A percentile compares a stretch with the other conserved stretches of the same genome.
phyloP scores from a whole-genome alignment of 75 land plant species.

The Cupressus sempervirens region DNA sequence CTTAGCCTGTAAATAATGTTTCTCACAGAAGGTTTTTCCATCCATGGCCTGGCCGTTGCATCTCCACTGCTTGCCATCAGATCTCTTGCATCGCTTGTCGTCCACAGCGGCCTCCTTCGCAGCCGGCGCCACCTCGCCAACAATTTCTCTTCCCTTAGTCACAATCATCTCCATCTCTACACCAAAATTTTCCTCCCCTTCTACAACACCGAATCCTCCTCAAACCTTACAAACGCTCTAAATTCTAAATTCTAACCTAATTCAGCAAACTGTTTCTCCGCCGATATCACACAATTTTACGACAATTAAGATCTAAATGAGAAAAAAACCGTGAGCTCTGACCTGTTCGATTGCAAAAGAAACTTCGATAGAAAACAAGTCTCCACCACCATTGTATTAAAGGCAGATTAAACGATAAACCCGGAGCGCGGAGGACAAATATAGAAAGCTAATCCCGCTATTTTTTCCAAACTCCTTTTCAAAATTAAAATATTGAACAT shows the following conservation, averaged over 20 bases:
- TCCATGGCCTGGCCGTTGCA: constrained; percentile 1
- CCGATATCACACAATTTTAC: background rate
- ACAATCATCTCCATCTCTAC: background rate
- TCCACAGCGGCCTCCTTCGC: background rate
- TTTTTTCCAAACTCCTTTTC: background rate
- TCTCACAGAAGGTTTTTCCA: constrained; percentile 11
- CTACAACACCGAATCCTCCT: background rate
- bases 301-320: background rate
- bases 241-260: background rate
- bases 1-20: constrained; percentile 13
- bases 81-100: background rate
- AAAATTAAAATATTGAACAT: background rate
- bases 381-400: background rate
- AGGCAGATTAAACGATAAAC: background rate
- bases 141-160: background rate
- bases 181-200: background rate
- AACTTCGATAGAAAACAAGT: background rate
- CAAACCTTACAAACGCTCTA: background rate
- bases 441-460: background rate
- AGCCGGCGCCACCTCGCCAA: background rate
- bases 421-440: background rate
- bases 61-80: constrained; percentile 21
- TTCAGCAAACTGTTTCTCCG: background rate
- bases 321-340: background rate
- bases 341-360: background rate